Conservation (phyloP, 345 rosid genomes). For the Sonneratia alba region DNA sequence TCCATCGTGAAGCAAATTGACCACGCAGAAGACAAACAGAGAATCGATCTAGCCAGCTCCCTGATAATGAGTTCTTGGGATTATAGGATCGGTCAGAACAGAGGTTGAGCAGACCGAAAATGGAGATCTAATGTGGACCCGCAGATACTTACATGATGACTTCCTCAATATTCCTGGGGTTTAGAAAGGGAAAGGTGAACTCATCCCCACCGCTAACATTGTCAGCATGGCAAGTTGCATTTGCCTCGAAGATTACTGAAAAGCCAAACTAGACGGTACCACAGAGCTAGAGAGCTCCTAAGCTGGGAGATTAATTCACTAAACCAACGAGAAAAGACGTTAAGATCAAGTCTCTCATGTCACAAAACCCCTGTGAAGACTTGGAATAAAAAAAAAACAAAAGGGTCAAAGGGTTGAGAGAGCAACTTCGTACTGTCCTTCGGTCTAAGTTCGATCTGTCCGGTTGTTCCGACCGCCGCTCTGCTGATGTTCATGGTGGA, state of each 20-base stretch:
- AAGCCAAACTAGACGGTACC: not conserved
- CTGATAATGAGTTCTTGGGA: not conserved
- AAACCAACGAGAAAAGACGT: not conserved
- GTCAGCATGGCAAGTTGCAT: not conserved
- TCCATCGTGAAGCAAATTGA: not conserved
- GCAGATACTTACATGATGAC: conserved; percentile 1
- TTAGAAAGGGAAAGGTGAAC: not conserved
- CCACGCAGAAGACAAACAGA: not conserved
- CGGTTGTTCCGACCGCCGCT: conserved; percentile 1
- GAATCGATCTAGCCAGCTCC: too few species aligned
- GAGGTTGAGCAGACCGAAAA: not conserved
- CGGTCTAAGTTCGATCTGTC: not conserved
- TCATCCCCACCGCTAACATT: not conserved
- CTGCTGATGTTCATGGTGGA: not conserved
- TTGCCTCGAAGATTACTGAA: not conserved
- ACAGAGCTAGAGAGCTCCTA: not conserved
- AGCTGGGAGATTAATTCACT: not conserved
- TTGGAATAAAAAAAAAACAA: not conserved
- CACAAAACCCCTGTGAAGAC: not conserved
- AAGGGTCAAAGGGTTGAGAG: not conserved
- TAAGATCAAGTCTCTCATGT: not conserved
- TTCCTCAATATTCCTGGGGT: not conserved
- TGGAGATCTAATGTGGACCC: conserved; percentile 3
- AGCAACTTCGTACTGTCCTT: not conserved
- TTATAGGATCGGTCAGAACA: too few species aligned